A percentile compares a stretch with the other conserved stretches of the same genome.
Evolutionary conservation across 192 early-diverging fungal species (phyloP).

Genomic region (Coemansia biformis): DNA sequence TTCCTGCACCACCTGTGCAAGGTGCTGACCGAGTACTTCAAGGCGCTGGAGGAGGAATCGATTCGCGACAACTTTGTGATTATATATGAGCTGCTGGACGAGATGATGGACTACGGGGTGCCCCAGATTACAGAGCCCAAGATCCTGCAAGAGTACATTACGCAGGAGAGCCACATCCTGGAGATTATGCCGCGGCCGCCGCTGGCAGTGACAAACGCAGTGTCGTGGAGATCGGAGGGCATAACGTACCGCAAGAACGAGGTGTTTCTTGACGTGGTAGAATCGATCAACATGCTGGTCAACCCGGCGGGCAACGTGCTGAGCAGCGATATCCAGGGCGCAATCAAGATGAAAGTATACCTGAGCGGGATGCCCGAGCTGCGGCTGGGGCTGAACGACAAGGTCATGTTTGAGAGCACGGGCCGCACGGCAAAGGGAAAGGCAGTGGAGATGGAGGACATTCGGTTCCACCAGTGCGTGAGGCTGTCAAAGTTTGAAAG

Average conservation of each 20-base stretch:
- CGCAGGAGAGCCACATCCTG: slow-evolving; percentile 93
- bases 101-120: slow-evolving; percentile 91
- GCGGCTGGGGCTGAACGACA: slow-evolving; percentile 81
- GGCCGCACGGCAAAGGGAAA: slow-evolving; percentile 67
- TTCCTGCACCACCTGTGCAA: slow-evolving; percentile 92
- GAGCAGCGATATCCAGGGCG: slow-evolving; percentile 71
- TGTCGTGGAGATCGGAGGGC: slow-evolving; percentile 67
- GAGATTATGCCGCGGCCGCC: slow-evolving; percentile 87
- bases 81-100: slow-evolving; percentile 84
- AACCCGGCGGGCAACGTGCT: slow-evolving; percentile 59
- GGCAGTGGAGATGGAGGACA: slow-evolving; percentile 87
- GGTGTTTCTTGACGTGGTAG: slow-evolving; percentile 70
- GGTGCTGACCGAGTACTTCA: slow-evolving; percentile 93
- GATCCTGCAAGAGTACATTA: slow-evolving; percentile 90
- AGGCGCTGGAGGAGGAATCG: slow-evolving; percentile 82
- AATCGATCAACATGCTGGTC: slow-evolving; percentile 67
- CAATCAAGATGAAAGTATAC: slow-evolving; percentile 81
- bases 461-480: slow-evolving; percentile 88
- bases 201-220: slow-evolving; percentile 71
- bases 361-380: slow-evolving; percentile 84
- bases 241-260: slow-evolving; percentile 72
- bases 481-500: slow-evolving; percentile 80
- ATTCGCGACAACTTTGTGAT: slow-evolving; percentile 90
- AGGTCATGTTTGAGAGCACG: slow-evolving; percentile 89
- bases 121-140: slow-evolving; percentile 87